Evolutionary conservation across 2,329 filamentous ascomycete species (phyloP).

Genomic region (Fusarium illudens): DNA sequence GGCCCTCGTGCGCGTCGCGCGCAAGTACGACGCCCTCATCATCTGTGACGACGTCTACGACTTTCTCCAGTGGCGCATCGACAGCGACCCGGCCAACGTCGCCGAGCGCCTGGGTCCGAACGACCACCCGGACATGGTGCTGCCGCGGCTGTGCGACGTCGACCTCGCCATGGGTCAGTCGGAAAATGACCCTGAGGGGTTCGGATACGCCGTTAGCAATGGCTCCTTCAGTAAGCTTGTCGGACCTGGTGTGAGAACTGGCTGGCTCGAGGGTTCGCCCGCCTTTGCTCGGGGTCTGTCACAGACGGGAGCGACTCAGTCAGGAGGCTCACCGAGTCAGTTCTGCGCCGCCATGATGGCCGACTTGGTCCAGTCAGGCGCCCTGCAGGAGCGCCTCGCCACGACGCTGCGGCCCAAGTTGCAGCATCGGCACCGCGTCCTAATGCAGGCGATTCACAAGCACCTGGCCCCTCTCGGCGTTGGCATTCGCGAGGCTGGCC

Average conservation of each 20-base stretch:
- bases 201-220: slow-evolving; percentile 86
- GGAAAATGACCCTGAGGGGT: slow-evolving; percentile 57
- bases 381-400: slow-evolving; percentile 56
- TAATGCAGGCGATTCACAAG: slow-evolving; percentile 67
- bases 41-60: slow-evolving; percentile 95
- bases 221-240: slow-evolving; percentile 90
- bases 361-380: slow-evolving; percentile 56
- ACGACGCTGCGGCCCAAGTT: slow-evolving; percentile 55
- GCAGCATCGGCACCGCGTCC: slow-evolving; percentile 54
- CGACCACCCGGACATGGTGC: slow-evolving; percentile 58
- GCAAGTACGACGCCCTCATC: slow-evolving; percentile 82
- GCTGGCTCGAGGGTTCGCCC: slow-evolving; percentile 82
- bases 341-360: slow-evolving; percentile 62
- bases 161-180: slow-evolving; percentile 71
- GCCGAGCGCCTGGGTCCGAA: slow-evolving; percentile 39
- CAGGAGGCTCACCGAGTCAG: slow-evolving; percentile 66
- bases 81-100: slow-evolving; percentile 15
- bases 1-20: slow-evolving; percentile 77
- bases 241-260: slow-evolving; percentile 81
- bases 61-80: slow-evolving; percentile 78
- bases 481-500: slow-evolving; percentile 47
- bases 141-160: slow-evolving; percentile 82
- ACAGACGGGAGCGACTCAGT: slow-evolving; percentile 62
- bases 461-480: slow-evolving; percentile 72
- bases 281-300: slow-evolving; percentile 61